A percentile compares a stretch with the other conserved stretches of the same genome.
These are phyloP conservation scores for Raddia guianensis DNA, from an alignment of 176 grass and related monocot species.

Conservation along the genomic window DNA sequence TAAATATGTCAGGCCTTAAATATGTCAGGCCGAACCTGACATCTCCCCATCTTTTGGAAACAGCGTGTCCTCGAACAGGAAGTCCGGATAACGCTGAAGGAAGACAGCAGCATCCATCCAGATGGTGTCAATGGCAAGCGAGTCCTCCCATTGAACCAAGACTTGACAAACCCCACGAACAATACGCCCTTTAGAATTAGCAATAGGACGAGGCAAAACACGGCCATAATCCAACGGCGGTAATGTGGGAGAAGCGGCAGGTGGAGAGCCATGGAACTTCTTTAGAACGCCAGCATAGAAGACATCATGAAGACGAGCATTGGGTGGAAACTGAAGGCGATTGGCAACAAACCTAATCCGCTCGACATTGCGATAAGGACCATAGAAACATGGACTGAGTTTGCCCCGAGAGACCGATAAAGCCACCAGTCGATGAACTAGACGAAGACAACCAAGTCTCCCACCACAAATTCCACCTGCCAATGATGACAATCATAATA, in stretches of 20 bases:
- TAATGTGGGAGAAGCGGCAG: not conserved
- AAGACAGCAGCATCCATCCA: not conserved
- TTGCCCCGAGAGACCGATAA: not conserved
- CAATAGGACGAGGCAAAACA: not conserved
- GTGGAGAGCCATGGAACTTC: not conserved
- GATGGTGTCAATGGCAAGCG: too few species aligned
- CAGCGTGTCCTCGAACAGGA: not conserved
- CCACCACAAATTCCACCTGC: not conserved
- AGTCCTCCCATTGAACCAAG: not conserved
- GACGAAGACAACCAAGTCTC: not conserved
- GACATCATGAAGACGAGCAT: not conserved
- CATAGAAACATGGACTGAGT: not conserved
- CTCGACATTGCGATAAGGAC: not conserved
- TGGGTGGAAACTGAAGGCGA: not conserved
- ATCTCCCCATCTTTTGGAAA: not conserved
- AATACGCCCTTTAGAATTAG: not conserved
- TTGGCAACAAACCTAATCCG: not conserved
- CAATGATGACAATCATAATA: not conserved
- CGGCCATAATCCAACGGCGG: not conserved
- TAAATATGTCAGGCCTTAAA: not conserved
- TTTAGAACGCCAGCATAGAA: not conserved
- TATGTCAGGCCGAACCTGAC: not conserved
- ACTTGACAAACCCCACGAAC: not conserved
- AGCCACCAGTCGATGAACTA: not conserved
- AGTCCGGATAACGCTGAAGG: not conserved